Evolutionary conservation across 1,284 basidiomycete genomes (phyloP).

Genomic region (Lentinula novae-zelandiae): DNA sequence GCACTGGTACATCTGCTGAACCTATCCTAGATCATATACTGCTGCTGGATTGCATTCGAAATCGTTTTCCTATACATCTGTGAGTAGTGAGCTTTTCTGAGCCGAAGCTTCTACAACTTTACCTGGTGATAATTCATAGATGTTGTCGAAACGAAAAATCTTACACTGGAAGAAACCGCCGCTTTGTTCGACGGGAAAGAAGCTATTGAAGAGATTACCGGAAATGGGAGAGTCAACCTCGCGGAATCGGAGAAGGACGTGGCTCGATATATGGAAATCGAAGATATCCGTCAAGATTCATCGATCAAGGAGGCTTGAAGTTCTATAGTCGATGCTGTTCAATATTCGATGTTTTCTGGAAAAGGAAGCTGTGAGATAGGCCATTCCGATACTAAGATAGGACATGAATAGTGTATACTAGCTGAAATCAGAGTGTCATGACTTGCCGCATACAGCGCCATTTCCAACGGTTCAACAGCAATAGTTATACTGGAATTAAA

Average conservation of each 20-base stretch:
- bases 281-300: not conserved
- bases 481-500: too few relatives aligned
- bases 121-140: slow-evolving; percentile 1
- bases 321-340: too few relatives aligned
- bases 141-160: slow-evolving; percentile 68
- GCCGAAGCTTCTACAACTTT: not conserved
- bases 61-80: slow-evolving; percentile 60
- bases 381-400: too few relatives aligned
- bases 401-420: too few relatives aligned
- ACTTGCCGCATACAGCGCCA: too few relatives aligned
- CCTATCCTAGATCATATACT: slow-evolving; percentile 51
- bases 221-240: not conserved
- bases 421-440: too few relatives aligned
- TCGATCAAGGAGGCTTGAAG: not conserved
- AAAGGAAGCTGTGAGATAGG: too few relatives aligned
- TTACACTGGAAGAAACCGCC: slow-evolving; percentile 71
- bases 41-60: slow-evolving; percentile 65
- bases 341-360: too few relatives aligned
- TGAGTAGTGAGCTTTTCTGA: slow-evolving; percentile 17
- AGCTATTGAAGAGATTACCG: slow-evolving; percentile 39
- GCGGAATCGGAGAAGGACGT: not conserved
- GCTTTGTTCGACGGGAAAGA: slow-evolving; percentile 67
- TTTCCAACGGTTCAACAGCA: too few relatives aligned
- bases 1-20: not conserved
- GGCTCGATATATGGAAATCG: not conserved